phyloP scores from a whole-genome alignment of 1,284 basidiomycete genomes.

The Ustilago sp. region DNA sequence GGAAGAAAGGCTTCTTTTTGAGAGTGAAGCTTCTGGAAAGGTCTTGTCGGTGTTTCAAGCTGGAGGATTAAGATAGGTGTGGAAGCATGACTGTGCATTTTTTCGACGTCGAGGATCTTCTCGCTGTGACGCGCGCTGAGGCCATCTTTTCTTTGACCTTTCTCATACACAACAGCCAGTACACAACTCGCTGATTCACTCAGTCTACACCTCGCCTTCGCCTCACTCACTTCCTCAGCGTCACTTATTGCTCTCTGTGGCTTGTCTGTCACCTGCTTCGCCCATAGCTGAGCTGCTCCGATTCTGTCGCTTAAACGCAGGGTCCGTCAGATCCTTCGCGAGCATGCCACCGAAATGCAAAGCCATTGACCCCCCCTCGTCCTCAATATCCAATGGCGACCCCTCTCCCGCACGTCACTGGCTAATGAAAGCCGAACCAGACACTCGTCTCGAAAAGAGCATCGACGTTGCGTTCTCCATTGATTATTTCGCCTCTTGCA shows the following conservation, averaged over 20 bases:
- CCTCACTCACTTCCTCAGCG: background rate
- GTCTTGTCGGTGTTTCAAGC: background rate
- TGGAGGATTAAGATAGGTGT: constrained; percentile 20
- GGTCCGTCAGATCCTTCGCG: background rate
- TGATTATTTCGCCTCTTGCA: constrained; percentile 47
- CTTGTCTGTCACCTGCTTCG: background rate
- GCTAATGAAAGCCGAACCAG: constrained; percentile 68
- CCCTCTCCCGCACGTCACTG: constrained; percentile 33
- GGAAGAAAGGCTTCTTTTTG: background rate
- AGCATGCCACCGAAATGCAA: constrained; percentile 42
- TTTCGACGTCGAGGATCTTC: constrained; percentile 1
- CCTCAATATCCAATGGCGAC: background rate
- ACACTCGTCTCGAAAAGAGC: constrained; percentile 58
- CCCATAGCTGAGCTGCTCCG: background rate
- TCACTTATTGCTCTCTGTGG: background rate
- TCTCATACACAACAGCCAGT: background rate
- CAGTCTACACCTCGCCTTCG: background rate
- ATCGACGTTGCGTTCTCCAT: constrained; percentile 64
- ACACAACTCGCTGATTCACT: constrained; percentile 5
- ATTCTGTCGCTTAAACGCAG: background rate
- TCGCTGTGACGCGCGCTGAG: constrained; percentile 14
- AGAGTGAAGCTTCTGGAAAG: background rate
- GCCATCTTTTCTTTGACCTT: constrained; percentile 8
- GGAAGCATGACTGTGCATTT: constrained; percentile 39
- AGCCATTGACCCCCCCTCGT: background rate